Percentiles rank a stretch among this genome's conserved stretches.
phyloP scores from a whole-genome alignment of 228 moss, liverwort and hornwort species.

The Sphagnum magellanicum region DNA sequence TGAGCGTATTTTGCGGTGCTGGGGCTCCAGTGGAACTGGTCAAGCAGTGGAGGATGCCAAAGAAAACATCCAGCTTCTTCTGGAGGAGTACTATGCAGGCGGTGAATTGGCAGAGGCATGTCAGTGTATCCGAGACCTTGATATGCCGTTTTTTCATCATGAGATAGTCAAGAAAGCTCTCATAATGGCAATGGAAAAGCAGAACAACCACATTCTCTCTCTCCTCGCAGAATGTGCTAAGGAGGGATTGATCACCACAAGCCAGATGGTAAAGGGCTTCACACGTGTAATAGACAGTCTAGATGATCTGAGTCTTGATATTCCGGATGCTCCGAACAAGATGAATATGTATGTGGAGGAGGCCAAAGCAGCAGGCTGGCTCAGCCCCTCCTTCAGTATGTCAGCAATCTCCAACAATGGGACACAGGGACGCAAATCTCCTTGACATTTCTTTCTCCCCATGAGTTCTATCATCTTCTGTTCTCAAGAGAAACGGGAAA shows the following conservation, averaged over 20 bases:
- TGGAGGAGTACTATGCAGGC: constrained; percentile 89
- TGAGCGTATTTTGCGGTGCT: constrained; percentile 92
- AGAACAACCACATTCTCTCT: constrained; percentile 62
- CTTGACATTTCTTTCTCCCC: no score
- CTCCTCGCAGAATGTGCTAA: constrained; percentile 73
- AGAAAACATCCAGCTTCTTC: constrained; percentile 45
- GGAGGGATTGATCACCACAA: constrained; percentile 86
- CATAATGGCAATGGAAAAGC: constrained; percentile 91
- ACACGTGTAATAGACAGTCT: constrained; percentile 49
- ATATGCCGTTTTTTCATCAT: constrained; percentile 93
- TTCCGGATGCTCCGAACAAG: constrained; percentile 71
- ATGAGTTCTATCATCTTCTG: no score
- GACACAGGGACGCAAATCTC: background rate
- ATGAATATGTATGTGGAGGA: constrained; percentile 46
- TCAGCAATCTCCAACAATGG: constrained; percentile 27
- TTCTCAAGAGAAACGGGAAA: no score
- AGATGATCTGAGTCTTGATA: constrained; percentile 79
- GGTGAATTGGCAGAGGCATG: constrained; percentile 91
- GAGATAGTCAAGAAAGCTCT: constrained; percentile 94
- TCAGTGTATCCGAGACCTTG: constrained; percentile 86
- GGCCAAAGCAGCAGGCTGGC: constrained; percentile 83
- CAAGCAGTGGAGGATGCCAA: constrained; percentile 46
- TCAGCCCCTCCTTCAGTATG: constrained; percentile 45
- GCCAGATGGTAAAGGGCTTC: constrained; percentile 90
- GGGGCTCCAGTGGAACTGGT: constrained; percentile 90